Base-by-base conservation (phyloP, 169 alveolate genomes). In the Plasmodium cynomolgi region DNA sequence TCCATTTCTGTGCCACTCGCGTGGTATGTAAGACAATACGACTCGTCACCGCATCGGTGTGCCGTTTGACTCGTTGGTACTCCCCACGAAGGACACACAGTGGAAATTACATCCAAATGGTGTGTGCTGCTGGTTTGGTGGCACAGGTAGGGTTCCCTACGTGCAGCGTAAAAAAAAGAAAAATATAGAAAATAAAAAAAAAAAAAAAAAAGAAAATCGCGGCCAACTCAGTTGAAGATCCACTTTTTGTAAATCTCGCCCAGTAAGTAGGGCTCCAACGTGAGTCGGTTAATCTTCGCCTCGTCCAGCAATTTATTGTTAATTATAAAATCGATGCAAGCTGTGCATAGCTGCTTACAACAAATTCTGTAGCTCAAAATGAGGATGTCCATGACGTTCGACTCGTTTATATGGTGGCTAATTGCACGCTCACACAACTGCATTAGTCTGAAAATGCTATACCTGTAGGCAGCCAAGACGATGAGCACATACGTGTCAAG, bases 171-270 rank as follows among this genome's bases (percentile, higher is more conserved):
- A 37, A 37, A 37, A 37, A 4, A 37, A 37, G 5, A 37, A 37
- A 37, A 9, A 44, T 44, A 11, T 44, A 7, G 58, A 7, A 7
- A 7, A 11, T 44, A n/a, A n/a, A 56, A 15, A 9, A 17, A 50
- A 17, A 50, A 50, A n/a, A 20, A 0, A 58, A n/a, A 20, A 58
- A 58, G 1, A 56, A 3, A 7, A 29, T 75, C 26, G 26, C 11
- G 0, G 26, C 47, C 0, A 39, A 15, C 23, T 75, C 83, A 75
- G 77, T 23, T 72, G 72, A 23, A 72, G 31, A 84, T 29, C 31
- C 84, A 84, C 39, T 47, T 84, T 47, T 73, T 84, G 31, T 84
- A 84, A 47, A 84, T 71, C 54, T 84, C 92, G 17, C 84, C 92
- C 73, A 84, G 47, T 23, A 84, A 73, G 23, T 84, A 58, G 17